Evolutionary conservation across 208 protist species (phyloP).

Genomic region (Vickermania ingenoplastis): DNA sequence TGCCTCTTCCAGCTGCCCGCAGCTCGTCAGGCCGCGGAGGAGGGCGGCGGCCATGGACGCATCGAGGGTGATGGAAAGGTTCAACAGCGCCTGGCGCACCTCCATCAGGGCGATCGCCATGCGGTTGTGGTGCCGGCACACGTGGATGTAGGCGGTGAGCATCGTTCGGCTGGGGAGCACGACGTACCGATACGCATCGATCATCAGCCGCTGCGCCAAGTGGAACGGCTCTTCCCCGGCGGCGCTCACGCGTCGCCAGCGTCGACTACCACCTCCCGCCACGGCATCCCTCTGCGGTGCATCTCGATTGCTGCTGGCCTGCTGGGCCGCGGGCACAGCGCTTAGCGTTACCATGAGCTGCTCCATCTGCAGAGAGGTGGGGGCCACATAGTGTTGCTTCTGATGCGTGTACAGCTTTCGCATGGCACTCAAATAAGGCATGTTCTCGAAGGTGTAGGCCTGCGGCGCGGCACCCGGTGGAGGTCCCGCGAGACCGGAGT

Average conservation of each 20-base stretch:
- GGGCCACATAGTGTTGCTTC: constrained; percentile 47
- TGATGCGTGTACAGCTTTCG: constrained; percentile 57
- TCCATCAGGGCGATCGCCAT: constrained; percentile 67
- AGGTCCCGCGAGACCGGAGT: not conserved
- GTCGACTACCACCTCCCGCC: too few relatives aligned
- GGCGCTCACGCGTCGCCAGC: not conserved
- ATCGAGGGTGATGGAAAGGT: constrained; percentile 59
- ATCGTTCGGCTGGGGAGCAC: constrained; percentile 73
- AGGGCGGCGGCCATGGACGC: constrained; percentile 64
- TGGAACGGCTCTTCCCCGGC: constrained; percentile 23
- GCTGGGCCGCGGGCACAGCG: constrained; percentile 19
- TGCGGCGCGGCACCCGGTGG: constrained; percentile 20
- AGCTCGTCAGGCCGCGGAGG: constrained; percentile 64
- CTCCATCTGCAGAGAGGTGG: constrained; percentile 61
- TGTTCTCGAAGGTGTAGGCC: constrained; percentile 2
- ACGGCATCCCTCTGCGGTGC: too few relatives aligned
- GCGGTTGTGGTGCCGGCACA: constrained; percentile 63
- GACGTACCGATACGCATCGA: constrained; percentile 73
- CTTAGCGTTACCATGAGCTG: constrained; percentile 64
- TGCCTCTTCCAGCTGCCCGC: constrained; percentile 73
- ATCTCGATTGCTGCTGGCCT: not conserved
- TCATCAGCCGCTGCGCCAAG: constrained; percentile 55
- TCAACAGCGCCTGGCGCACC: constrained; percentile 46
- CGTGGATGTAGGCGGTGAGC: constrained; percentile 68
- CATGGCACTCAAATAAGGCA: constrained; percentile 64